Evolutionary conservation across 495 filamentous ascomycete genomes (phyloP), one percentile per base, ranked within the genome.

Genomic region (Penicillium pulvis): DNA sequence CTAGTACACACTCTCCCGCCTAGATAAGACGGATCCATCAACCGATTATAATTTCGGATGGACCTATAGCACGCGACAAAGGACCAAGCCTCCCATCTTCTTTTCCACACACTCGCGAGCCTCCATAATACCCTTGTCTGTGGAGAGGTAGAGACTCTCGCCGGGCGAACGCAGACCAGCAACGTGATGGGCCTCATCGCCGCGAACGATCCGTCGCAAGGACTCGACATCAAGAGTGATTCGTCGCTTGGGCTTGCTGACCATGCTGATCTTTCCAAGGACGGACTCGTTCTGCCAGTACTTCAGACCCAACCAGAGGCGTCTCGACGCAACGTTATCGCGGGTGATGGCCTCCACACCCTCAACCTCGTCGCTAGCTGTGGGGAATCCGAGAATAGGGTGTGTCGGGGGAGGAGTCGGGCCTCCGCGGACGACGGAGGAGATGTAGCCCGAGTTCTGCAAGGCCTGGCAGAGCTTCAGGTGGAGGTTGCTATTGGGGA

Each of bases 301-400:
- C 78, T 98, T 98, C 65, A 98, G 73, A 9, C 92, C 93, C 9
- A 98, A 65, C 94, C 94, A 98, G 8, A 98, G 74, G 48, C 94
- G 80, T 65, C 92, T 77, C 39, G 83, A 82, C 2, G 91, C 80
- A 6, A 93, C 79, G 74, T 97, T 98, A 62, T 81, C 84, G 53
- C 86, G 84, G 24, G 91, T 97, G 46, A 93, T 81, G 0, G 83
- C 79, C 63, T 87, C 84, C 17, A 75, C 55, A 20, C 57, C 60
- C 49, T 71, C 64, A 47, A 62, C 45, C n/a, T 68, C 69, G 47
- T 75, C 74, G 43, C 71, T 70, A 43, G 70, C 61, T 17, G 71
- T 61, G 3, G 81, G 67, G 72, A 71, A 63, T 71, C 81, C 73
- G 56, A 82, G 57, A 71, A 83, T 50, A 55, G 73, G 55, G 80